Evolutionary conservation across 345 rosid species (phyloP), one percentile per base, ranked within the genome.

Genomic region (Citropsis articulata): DNA sequence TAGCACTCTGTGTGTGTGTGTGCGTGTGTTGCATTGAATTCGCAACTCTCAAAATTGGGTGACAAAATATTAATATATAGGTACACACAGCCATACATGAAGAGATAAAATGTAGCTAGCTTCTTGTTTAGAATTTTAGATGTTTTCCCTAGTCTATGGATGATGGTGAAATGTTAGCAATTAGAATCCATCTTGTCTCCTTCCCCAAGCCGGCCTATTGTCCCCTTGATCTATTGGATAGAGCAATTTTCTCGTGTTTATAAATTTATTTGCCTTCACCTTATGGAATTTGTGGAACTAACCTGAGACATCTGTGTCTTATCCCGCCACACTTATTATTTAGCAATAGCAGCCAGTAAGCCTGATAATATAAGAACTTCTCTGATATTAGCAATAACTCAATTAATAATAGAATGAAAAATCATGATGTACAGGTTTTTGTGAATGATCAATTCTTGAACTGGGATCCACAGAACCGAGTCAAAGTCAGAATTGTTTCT

Each of bases 401-500:
- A 42, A 42, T 42, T 75, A 5, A 75, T 48, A 6, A 64, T 48
- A 30, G 22, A 4, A 8, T 27, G n/a, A 36, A 10, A 66, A 9
- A 33, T 53, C 9, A 55, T 50, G 35, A 33, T 53, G 60, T 81
- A 6, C 89, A 92, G 98, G 99, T 96, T 24, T 96, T 87, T 82
- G 92, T 95, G 48, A 95, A 95, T 71, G 99, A 95, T 82, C 99
- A 93, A 75, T 95, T 80, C 91, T 83, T 95, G 80, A 95, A 93
- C 82, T 95, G 99, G 99, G 99, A 93, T 78, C 93, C 92, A 8
- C 83, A 87, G 87, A 86, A 94, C 92, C 88, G 84, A 86, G 88
- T 96, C 91, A 96, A 96, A 90, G 99, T 96, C 82, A 83, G 99
- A 75, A 96, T 96, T 80, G 98, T 96, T 16, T 94, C 99, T 57